These are phyloP conservation scores for Trichophyton benhamiae DNA, from an alignment of 2,329 filamentous ascomycete species.

Conservation along the genomic window DNA sequence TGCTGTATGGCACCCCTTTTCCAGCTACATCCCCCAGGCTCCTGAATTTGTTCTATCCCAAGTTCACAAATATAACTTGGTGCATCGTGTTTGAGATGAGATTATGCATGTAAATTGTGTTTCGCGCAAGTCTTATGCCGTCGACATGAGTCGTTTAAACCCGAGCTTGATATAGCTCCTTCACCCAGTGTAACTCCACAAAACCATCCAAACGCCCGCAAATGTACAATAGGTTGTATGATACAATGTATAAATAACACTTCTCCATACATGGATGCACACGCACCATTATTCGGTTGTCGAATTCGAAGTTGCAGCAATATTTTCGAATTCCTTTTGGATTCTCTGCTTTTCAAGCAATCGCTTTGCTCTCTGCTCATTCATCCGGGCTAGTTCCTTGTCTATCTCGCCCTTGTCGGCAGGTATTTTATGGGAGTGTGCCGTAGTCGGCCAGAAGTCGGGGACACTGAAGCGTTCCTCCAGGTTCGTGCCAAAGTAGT, in stretches of 20 bases:
- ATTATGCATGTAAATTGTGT: not conserved
- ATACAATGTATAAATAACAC: not conserved
- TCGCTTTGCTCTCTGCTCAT: constrained; percentile 38
- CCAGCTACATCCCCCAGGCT: too few relatives aligned
- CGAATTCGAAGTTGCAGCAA: not conserved
- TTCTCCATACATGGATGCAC: not conserved
- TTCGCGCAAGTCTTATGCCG: not conserved
- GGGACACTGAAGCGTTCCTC: constrained; percentile 80
- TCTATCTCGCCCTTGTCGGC: constrained; percentile 51
- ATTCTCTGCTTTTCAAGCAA: constrained; percentile 20
- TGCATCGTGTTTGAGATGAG: not conserved
- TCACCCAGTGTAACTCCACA: not conserved
- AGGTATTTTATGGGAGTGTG: constrained; percentile 42
- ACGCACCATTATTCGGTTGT: not conserved
- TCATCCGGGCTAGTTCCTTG: constrained; percentile 62
- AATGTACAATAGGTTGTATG: not conserved
- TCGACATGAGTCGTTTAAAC: not conserved
- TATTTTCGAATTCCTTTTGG: constrained; percentile 7
- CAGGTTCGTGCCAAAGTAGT: constrained; percentile 98
- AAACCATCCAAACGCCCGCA: not conserved
- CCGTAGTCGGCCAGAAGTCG: constrained; percentile 78
- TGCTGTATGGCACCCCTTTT: not conserved
- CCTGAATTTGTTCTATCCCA: not conserved
- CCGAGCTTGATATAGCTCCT: not conserved
- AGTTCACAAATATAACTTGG: not conserved